Evolutionary conservation across 2,329 filamentous ascomycete genomes (phyloP), one percentile per base, ranked within the genome.

Genomic region (Metarhizium album): DNA sequence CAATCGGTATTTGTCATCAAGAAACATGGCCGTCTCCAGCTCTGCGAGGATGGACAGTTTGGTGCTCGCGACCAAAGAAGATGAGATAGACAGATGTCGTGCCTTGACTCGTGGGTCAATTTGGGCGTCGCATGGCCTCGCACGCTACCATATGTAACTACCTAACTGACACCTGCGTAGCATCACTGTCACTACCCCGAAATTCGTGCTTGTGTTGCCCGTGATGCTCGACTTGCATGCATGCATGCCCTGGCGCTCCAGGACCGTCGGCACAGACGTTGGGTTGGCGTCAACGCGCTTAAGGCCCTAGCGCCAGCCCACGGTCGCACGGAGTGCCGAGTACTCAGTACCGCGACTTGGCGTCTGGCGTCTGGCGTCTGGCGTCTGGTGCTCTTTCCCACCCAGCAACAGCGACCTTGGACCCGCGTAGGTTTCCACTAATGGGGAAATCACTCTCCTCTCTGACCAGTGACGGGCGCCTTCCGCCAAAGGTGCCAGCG

Each of bases 221-320:
- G n/a, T n/a, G n/a, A n/a, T n/a, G n/a, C 29, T 31, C 5, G 29
- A 31, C 5, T 5, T 38, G 35, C 16, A 18, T 40, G n/a, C 37
- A 18, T 40, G n/a, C 37, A 40, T 40, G 18, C 6, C 16, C 40
- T 2, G 16, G 13, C 14, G 14, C 42, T 24, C 8, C 29, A 33
- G 18, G 24, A n/a, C 23, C n/a, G n/a, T 3, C 23, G 20, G 29
- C 24, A 29, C 33, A 22, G 29, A 27, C 22, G 23, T 9, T 38
- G 35, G 24, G 37, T 37, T 42, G 33, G 46, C 35, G 46, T 48
- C 23, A 48, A 22, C 29, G 46, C 46, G 46, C 46, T 42, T 48
- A 42, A 24, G 46, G 46, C 16, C n/a, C 46, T 48, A 47, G 35
- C 35, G 46, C 35, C 35, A 40, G 35, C 31, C 31, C 23, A 3